Evolutionary conservation across 2,329 filamentous ascomycete genomes (phyloP), one percentile per base, ranked within the genome.

Genomic region (Didymella exigua): DNA sequence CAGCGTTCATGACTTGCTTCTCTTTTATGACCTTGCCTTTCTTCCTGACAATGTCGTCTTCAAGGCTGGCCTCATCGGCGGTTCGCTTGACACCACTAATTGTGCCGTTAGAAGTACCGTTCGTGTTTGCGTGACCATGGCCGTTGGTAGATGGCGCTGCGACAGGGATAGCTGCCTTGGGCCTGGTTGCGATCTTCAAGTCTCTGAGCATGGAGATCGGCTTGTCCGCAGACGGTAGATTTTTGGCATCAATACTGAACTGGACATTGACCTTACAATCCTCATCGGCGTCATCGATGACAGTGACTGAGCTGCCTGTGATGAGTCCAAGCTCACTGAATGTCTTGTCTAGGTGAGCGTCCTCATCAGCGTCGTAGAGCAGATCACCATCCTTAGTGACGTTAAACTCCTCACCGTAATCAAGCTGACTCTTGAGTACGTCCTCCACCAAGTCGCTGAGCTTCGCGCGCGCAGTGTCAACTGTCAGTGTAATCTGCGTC

Each of bases 301-400:
- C 79, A 0, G 90, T 96, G 60, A 98, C 76, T 72, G 96, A 93
- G 47, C 83, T 87, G 60, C 89, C 89, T 21, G 83, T 79, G 54
- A 84, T 84, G 65, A 97, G 85, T 10, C 88, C 90, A 8, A 97
- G 81, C 18, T 96, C 90, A 23, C 76, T 81, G 45, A 99, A 82
- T 57, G 89, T 92, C 78, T 91, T 96, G 1, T 81, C 75, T 1
- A 98, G 78, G 66, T 97, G 96, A 53, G 96, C 90, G 4, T 91
- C 91, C 67, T 96, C 86, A 51, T 98, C 95, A 0, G 88, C 85
- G 67, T 98, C 95, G 67, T 96, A 98, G 36, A 98, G 81, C n/a
- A 93, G 81, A 13, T 67, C 54, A 45, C 88, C 88, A 6, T 91
- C 88, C 53, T 85, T 91, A 68, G 84, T 89, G 54, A 98, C 79